Evolutionary conservation across 1,139 yeast species (phyloP), one percentile per base, ranked within the genome.

Genomic region (Geotrichum klebahnii): DNA sequence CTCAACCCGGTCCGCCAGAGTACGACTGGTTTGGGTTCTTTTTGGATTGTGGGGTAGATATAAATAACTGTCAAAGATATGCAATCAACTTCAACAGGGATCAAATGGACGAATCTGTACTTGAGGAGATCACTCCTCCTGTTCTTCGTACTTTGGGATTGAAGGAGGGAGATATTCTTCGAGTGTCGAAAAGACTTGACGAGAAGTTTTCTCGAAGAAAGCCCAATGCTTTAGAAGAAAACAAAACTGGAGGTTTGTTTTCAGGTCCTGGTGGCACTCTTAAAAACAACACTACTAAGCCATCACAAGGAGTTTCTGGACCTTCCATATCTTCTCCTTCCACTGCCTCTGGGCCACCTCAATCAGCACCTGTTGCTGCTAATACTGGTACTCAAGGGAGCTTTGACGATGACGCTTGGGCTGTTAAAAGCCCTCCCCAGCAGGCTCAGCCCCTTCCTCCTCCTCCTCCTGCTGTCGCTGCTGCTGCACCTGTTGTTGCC

Each of bases 11-110:
- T 6, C 53, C 59, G 31, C 57, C 61, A 24, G 82, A 80, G 44
- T 92, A 87, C 63, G 97, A 92, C 66, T 92, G 98, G 98, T 92
- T 92, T 70, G 95, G 90, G 60, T 90, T 94, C 71, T 94, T 90
- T 76, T 78, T 92, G 61, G 82, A 80, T 54, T 84, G 96, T 62
- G 97, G 97, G 37, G 90, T 92, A 42, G 98, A 94, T 66, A 84
- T 87, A 51, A 89, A 88, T 57, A 89, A 87, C 61, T 90, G 97
- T 67, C 97, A 92, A 70, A 80, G 97, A 50, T 92, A 92, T 64
- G 80, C 97, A 1, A 74, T 82, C 53, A 89, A 85, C 63, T 92
- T 92, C 68, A 81, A 82, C 55, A 79, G 88, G 55, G 98, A 92
- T 65, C 95, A 89, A 67, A 85, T 92, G 80, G 95, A 89, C 64